Conservation (phyloP, 371 early-diverging fungal species). For the Mucor circinelloides region DNA sequence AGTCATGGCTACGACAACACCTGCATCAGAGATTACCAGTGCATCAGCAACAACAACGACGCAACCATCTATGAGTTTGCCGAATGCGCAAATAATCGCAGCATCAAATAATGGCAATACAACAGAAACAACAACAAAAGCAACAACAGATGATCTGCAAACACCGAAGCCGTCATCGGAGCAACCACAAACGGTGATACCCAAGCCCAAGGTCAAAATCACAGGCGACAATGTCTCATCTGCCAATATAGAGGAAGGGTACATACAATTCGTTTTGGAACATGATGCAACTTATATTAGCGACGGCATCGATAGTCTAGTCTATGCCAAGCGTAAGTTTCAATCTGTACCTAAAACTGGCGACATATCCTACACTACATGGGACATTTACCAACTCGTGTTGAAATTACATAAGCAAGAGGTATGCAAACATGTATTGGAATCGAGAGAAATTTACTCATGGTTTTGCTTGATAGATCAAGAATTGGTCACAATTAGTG, state of each 20-base stretch:
- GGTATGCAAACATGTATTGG: slow-evolving; percentile 23
- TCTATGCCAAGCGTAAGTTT: slow-evolving; percentile 49
- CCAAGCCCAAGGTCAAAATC: slow-evolving; percentile 12
- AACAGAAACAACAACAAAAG: background rate
- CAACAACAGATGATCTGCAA: background rate
- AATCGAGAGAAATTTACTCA: background rate
- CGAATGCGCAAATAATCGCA: background rate
- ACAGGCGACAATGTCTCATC: slow-evolving; percentile 42
- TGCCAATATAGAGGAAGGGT: slow-evolving; percentile 47
- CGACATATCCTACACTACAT: slow-evolving; percentile 47
- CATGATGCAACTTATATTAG: slow-evolving; percentile 43
- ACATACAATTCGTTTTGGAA: slow-evolving; percentile 45
- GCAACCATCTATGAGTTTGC: background rate
- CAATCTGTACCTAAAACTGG: slow-evolving; percentile 48
- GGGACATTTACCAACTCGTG: slow-evolving; percentile 52
- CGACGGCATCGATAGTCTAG: slow-evolving; percentile 43
- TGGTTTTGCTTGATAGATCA: slow-evolving; percentile 30
- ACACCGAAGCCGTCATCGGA: background rate
- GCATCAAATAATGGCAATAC: background rate
- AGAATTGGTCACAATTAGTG: slow-evolving; percentile 56
- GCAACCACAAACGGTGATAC: background rate
- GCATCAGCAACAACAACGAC: background rate
- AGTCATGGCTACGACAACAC: background rate
- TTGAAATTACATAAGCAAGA: slow-evolving; percentile 45
- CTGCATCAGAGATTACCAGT: background rate